Evolutionary conservation across 495 filamentous ascomycete species (phyloP).

Genomic region (Penicillium macrosclerotiorum): DNA sequence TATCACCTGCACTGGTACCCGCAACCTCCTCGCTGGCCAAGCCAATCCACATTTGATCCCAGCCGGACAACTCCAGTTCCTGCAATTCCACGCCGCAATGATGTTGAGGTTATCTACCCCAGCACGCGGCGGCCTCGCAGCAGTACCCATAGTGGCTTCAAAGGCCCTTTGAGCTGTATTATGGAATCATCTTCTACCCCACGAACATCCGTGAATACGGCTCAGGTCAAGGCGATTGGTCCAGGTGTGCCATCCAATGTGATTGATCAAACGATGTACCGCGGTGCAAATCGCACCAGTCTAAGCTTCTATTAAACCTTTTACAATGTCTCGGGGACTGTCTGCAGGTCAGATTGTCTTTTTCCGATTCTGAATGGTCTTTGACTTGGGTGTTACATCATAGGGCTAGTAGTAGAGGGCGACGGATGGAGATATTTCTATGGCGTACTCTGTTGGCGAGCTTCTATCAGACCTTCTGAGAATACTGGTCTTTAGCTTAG

Average conservation of each 20-base stretch:
- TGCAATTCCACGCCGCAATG: conserved; percentile 26
- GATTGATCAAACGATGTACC: conserved; percentile 32
- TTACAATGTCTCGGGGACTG: neutral
- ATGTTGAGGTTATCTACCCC: conserved; percentile 36
- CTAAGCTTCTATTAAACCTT: conserved; percentile 21
- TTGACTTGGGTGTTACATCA: conserved; percentile 6
- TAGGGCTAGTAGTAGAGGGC: neutral
- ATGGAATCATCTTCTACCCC: conserved; percentile 24
- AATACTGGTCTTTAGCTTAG: neutral
- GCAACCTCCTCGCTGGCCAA: conserved; percentile 16
- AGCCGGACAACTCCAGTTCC: conserved; percentile 21
- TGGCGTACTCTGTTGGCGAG: neutral
- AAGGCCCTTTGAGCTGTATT: conserved; percentile 33
- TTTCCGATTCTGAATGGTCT: conserved; percentile 9
- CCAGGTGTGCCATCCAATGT: conserved; percentile 14
- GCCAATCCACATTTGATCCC: conserved; percentile 22
- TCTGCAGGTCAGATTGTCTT: conserved; percentile 22
- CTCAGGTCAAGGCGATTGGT: neutral
- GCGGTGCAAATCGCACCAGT: conserved; percentile 37
- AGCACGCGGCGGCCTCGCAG: conserved; percentile 40
- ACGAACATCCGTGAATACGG: conserved; percentile 28
- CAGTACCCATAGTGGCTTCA: conserved; percentile 29
- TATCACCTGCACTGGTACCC: conserved; percentile 21
- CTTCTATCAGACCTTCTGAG: no score
- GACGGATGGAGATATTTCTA: neutral